These are phyloP conservation scores for Xerocomellus chrysenteron DNA, from an alignment of 768 basidiomycete species.

Conservation along the genomic window DNA sequence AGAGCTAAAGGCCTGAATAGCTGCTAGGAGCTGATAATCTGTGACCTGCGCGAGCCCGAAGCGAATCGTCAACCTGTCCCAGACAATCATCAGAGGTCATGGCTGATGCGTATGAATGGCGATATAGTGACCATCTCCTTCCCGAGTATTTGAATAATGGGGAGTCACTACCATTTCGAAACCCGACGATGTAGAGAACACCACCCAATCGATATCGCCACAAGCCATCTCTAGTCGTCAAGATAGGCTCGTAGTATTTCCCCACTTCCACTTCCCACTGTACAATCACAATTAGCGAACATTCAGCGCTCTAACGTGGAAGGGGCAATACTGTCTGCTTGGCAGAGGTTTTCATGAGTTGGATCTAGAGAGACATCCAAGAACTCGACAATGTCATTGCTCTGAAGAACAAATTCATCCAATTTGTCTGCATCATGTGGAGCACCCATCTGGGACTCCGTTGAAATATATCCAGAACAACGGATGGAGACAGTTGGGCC, in stretches of 20 bases:
- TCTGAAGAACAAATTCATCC: slow-evolving; percentile 10
- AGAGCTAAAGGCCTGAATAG: not conserved
- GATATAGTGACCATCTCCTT: slow-evolving; percentile 16
- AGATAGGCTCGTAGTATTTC: no score
- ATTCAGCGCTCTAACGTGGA: no score
- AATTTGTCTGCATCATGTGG: not conserved
- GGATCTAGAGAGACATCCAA: no score
- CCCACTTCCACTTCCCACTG: slow-evolving; percentile 23
- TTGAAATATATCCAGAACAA: slow-evolving; percentile 8
- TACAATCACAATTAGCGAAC: no score
- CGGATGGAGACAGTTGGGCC: slow-evolving; percentile 4
- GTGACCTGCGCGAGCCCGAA: slow-evolving; percentile 1
- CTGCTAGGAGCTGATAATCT: slow-evolving; percentile 10
- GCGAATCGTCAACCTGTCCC: slow-evolving; percentile 6
- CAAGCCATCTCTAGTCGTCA: slow-evolving; percentile 20
- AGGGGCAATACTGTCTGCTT: no score
- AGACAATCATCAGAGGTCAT: not conserved
- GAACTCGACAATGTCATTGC: no score
- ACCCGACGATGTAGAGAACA: slow-evolving; percentile 18
- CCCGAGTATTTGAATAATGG: slow-evolving; percentile 14
- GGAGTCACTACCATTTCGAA: not conserved
- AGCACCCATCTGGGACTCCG: slow-evolving; percentile 6
- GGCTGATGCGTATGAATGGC: no score
- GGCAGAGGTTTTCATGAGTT: no score
- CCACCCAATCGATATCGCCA: slow-evolving; percentile 27